A percentile compares a stretch with the other conserved stretches of the same genome.
phyloP scores from a whole-genome alignment of 345 rosid genomes.

The Rhodamnia rubescens region DNA sequence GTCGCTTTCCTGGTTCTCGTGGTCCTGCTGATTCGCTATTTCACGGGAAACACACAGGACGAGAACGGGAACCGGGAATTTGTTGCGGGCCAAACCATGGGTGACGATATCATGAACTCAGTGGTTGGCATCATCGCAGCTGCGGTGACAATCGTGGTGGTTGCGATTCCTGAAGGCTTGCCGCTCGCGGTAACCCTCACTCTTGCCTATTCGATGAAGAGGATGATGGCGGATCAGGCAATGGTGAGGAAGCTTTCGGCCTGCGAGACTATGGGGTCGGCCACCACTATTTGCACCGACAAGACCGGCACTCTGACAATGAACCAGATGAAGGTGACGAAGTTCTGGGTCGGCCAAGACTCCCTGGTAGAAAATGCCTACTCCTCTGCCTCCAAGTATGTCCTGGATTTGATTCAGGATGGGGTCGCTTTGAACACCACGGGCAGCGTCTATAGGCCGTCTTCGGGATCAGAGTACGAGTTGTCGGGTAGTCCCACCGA shows the following conservation, averaged over 20 bases:
- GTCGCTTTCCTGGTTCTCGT: slow-evolving; percentile 64
- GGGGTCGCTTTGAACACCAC: slow-evolving; percentile 65
- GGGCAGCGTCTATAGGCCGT: slow-evolving; percentile 27
- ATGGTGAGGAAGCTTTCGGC: slow-evolving; percentile 72
- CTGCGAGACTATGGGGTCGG: slow-evolving; percentile 82
- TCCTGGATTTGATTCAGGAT: slow-evolving; percentile 34
- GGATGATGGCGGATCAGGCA: slow-evolving; percentile 75
- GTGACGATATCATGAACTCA: slow-evolving; percentile 38
- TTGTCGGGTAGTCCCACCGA: slow-evolving; percentile 60
- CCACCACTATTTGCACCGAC: slow-evolving; percentile 58
- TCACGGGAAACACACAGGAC: slow-evolving; percentile 52
- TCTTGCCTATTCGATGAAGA: slow-evolving; percentile 68
- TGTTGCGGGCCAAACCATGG: slow-evolving; percentile 26
- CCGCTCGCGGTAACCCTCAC: slow-evolving; percentile 76
- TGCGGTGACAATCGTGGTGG: slow-evolving; percentile 70
- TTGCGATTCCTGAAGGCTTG: slow-evolving; percentile 72
- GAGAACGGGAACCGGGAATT: slow-evolving; percentile 35
- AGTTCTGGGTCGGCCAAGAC: slow-evolving; percentile 50
- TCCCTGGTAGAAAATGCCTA: neutral
- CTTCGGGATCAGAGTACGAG: slow-evolving; percentile 19
- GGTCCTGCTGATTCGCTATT: slow-evolving; percentile 47
- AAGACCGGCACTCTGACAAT: slow-evolving; percentile 76
- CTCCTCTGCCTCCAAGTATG: slow-evolving; percentile 15
- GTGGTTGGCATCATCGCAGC: slow-evolving; percentile 54
- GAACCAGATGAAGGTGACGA: slow-evolving; percentile 55